Evolutionary conservation across 2,329 filamentous ascomycete species (phyloP).

Genomic region (Exophiala sp.): DNA sequence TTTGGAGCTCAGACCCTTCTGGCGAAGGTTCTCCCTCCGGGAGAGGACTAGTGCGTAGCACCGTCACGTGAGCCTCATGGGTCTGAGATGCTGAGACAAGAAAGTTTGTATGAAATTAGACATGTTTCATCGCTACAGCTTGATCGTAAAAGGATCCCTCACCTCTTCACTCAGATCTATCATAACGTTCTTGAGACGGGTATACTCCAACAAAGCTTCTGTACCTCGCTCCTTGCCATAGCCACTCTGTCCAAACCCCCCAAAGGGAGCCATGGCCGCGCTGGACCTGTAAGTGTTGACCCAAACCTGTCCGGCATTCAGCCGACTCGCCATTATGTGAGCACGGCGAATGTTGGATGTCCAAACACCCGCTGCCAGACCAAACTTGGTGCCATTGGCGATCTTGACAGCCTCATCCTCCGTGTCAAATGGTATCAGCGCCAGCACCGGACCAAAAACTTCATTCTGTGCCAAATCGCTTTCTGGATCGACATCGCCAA

Average conservation of each 20-base stretch:
- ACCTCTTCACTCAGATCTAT: constrained; percentile 1
- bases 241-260: constrained; percentile 73
- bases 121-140: background rate
- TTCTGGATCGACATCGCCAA: constrained; percentile 39
- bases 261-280: constrained; percentile 51
- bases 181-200: background rate
- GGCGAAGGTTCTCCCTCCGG: too few species aligned
- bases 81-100: too few species aligned
- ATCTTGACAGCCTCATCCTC: constrained; percentile 33
- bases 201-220: constrained; percentile 39
- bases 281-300: constrained; percentile 43
- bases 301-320: constrained; percentile 57
- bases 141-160: constrained; percentile 4
- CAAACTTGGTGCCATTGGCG: constrained; percentile 40
- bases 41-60: too few species aligned
- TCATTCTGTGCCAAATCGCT: constrained; percentile 28
- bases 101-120: too few species aligned
- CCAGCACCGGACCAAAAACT: constrained; percentile 44
- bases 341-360: constrained; percentile 38
- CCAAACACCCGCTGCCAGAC: constrained; percentile 38
- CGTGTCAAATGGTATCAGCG: constrained; percentile 34
- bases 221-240: constrained; percentile 74
- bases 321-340: constrained; percentile 18
- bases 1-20: too few species aligned
- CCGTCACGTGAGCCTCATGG: too few species aligned